Base-by-base conservation (phyloP, 2,329 filamentous ascomycete species). In the Paraphaeosphaeria sporulosa region DNA sequence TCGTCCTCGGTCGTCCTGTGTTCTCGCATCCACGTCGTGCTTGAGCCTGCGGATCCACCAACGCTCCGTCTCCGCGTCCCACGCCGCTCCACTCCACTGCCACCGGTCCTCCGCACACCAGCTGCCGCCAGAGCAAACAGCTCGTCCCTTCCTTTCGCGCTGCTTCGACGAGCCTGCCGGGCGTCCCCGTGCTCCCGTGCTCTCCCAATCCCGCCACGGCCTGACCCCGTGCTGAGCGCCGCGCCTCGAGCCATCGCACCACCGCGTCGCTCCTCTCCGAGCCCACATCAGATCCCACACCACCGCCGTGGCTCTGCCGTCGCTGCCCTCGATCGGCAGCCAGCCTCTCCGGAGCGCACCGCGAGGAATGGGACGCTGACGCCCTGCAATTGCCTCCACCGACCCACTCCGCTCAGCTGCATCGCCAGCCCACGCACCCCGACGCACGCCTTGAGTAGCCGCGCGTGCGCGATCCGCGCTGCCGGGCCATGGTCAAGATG, bases 401-500 rank as follows among this genome's bases (percentile, higher is more conserved):
- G 30, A 32, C 55, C 25, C 23, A 51, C 17, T n/a, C 49, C 12
- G 30, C 32, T 13, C 17, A 38, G 7, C 27, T 32, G 46, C 38
- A 25, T 21, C 36, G 32, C 21, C 27, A 10, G 42, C 52, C 23
- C 52, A 10, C n/a, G 62, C 48, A 47, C 54, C 48, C 19, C 17
- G n/a, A 40, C 17, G 38, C 38, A 40, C 38, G 51, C 32, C 50
- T 32, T 46, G n/a, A 46, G 38, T 5, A 49, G 21, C 44, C 17
- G 23, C 23, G 15, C 38, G 40, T 55, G 48, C 53, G 42, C 42
- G 48, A 27, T 44, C 54, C 47, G 15, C 17, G 25, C 17, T 15
- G 52, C 7, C 9, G 61, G 42, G 66, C 51, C 10, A 76, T 77
- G 74, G 74, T 74, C 70, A 83, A 78, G 71, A 94, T 97, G 92